These are phyloP conservation scores for Vigna trinervia DNA, from an alignment of 306 rosid genomes.

Conservation along the genomic window DNA sequence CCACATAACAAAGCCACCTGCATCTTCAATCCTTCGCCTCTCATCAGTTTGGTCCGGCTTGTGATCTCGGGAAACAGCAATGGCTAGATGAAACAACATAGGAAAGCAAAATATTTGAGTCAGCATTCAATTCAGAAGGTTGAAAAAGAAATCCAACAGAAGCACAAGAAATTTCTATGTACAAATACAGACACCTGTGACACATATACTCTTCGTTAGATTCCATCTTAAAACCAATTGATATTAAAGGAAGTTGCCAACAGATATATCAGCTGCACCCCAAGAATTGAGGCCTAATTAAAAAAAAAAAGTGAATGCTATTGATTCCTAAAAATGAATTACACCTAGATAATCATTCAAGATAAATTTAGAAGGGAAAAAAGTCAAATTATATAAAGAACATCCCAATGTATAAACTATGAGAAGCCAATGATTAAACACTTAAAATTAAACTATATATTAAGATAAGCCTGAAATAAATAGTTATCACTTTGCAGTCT, in stretches of 20 bases:
- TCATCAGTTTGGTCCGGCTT: slow-evolving; percentile 99
- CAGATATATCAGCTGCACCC: too few relatives aligned
- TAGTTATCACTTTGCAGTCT: neutral
- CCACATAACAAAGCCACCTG: slow-evolving; percentile 99
- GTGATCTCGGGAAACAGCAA: slow-evolving; percentile 98
- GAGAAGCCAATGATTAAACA: neutral
- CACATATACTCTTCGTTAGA: neutral
- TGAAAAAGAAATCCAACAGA: slow-evolving; percentile 17
- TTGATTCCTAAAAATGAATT: neutral
- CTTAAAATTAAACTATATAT: neutral
- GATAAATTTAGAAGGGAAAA: slow-evolving; percentile 6
- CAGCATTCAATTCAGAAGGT: slow-evolving; percentile 14
- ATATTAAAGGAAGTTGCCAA: too few relatives aligned
- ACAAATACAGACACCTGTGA: neutral
- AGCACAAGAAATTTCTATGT: slow-evolving; percentile 20
- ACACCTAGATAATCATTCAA: slow-evolving; percentile 24
- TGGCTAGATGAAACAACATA: slow-evolving; percentile 61
- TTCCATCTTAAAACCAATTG: too few relatives aligned
- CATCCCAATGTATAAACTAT: slow-evolving; percentile 5
- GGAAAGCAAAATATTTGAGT: slow-evolving; percentile 2
- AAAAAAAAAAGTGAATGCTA: slow-evolving; percentile 1
- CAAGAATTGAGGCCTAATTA: neutral
- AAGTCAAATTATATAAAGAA: slow-evolving; percentile 3
- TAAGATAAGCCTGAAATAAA: slow-evolving; percentile 29
- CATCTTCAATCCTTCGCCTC: slow-evolving; percentile 94